Percentiles rank a stretch among this genome's conserved stretches.
phyloP scores from a whole-genome alignment of 208 protist species.

The Crithidia sp. region DNA sequence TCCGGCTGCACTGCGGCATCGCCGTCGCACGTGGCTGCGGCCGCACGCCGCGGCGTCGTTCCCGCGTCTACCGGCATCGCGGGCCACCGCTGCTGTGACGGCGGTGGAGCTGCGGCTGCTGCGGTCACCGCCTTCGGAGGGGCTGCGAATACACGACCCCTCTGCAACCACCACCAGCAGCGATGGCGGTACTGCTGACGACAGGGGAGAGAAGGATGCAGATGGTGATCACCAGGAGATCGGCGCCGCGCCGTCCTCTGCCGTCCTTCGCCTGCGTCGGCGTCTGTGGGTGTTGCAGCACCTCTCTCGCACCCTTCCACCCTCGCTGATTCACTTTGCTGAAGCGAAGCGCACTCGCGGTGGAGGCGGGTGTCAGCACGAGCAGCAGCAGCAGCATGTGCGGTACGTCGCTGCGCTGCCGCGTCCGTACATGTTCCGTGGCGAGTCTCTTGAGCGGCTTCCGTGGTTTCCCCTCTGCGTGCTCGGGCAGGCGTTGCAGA shows the following conservation, averaged over 20 bases:
- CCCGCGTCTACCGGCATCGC: slow-evolving; percentile 12
- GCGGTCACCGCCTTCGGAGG: slow-evolving; percentile 14
- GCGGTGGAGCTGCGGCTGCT: slow-evolving; percentile 25
- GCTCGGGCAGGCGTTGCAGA: slow-evolving; percentile 15
- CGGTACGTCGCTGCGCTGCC: slow-evolving; percentile 6
- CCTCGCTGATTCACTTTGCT: slow-evolving; percentile 61
- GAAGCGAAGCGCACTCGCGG: slow-evolving; percentile 4
- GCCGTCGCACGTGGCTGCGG: slow-evolving; percentile 8
- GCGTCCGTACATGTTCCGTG: slow-evolving; percentile 46
- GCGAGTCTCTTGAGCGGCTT: slow-evolving; percentile 37
- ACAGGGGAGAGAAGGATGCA: neutral
- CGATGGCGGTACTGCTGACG: neutral
- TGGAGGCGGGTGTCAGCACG: neutral
- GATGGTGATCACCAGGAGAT: neutral
- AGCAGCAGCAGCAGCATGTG: neutral
- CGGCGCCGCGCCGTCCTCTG: slow-evolving; percentile 15
- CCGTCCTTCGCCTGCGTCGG: slow-evolving; percentile 48
- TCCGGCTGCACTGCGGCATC: slow-evolving; percentile 5
- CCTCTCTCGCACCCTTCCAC: slow-evolving; percentile 52
- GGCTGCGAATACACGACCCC: slow-evolving; percentile 1
- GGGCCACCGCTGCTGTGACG: slow-evolving; percentile 15
- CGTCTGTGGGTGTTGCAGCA: slow-evolving; percentile 57
- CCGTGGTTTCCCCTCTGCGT: slow-evolving; percentile 45
- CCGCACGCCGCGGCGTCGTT: neutral
- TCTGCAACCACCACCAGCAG: too few species aligned